phyloP scores from a whole-genome alignment of 441 rosid genomes.

The Syzygium syzygioides region DNA sequence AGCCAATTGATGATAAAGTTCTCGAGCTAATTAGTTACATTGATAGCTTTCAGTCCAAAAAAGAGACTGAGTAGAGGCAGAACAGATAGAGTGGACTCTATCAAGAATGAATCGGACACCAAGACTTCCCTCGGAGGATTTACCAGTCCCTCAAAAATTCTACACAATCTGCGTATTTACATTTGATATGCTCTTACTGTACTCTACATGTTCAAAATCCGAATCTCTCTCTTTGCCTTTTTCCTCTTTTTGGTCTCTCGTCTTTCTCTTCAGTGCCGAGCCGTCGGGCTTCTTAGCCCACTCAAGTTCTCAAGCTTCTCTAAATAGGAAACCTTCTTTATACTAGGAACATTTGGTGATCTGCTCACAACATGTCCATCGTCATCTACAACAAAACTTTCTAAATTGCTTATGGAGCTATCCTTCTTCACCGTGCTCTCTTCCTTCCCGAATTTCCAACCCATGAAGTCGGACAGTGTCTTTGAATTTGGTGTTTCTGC shows the following conservation, averaged over 20 bases:
- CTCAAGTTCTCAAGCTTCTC: slow-evolving; percentile 49
- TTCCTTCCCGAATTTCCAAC: slow-evolving; percentile 54
- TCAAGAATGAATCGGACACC: not conserved
- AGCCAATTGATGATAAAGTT: not conserved
- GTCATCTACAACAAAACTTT: slow-evolving; percentile 25
- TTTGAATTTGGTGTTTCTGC: slow-evolving; percentile 23
- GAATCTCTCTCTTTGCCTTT: not conserved
- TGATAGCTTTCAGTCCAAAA: not conserved
- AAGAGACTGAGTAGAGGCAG: not conserved
- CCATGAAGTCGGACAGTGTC: slow-evolving; percentile 83
- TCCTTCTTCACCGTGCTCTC: slow-evolving; percentile 32
- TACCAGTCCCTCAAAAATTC: not conserved
- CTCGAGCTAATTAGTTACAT: not conserved
- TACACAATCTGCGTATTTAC: not conserved
- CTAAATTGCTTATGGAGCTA: not conserved
- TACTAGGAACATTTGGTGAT: slow-evolving; percentile 25
- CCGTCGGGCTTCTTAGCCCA: slow-evolving; percentile 70
- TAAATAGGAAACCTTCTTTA: slow-evolving; percentile 55
- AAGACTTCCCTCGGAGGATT: not conserved
- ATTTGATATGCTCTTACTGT: not conserved
- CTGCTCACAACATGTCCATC: slow-evolving; percentile 34
- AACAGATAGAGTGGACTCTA: not conserved
- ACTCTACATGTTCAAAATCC: not conserved
- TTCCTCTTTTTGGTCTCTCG: not conserved
- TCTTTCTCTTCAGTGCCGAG: slow-evolving; percentile 45